Conservation (phyloP, 352 stramenopile species). For the Pythium utonaiense region DNA sequence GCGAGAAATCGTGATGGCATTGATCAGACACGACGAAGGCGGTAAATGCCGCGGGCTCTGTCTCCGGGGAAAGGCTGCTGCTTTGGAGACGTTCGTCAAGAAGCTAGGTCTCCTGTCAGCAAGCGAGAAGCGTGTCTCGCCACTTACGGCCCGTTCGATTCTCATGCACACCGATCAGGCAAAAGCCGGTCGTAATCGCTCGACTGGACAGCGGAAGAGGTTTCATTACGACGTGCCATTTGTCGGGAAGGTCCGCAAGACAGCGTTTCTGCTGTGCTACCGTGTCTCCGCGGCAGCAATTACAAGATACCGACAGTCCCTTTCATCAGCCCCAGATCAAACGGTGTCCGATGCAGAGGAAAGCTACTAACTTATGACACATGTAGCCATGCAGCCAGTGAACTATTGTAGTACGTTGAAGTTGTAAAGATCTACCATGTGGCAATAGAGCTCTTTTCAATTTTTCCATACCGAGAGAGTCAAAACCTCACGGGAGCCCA, state of each 20-base stretch:
- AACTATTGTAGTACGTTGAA: too few species aligned
- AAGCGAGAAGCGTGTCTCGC: neutral
- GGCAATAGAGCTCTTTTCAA: too few species aligned
- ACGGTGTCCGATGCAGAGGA: too few species aligned
- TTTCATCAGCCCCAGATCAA: too few species aligned
- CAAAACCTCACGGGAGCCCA: neutral
- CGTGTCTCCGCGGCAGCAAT: neutral
- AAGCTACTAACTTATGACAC: too few species aligned
- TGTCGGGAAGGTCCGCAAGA: neutral
- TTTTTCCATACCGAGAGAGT: too few species aligned
- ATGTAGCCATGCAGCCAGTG: too few species aligned
- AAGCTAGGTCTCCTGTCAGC: neutral
- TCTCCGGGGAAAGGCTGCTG: neutral
- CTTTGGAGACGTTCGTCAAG: neutral
- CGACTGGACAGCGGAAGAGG: neutral
- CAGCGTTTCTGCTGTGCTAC: neutral
- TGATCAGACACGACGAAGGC: too few species aligned
- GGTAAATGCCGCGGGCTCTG: neutral
- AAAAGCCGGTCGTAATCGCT: neutral
- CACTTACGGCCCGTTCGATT: neutral
- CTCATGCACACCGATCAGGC: neutral
- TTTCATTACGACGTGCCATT: constrained; percentile 1
- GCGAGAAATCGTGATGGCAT: too few species aligned
- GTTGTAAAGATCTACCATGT: too few species aligned
- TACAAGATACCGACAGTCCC: neutral